Evolutionary conservation across 1,284 basidiomycete genomes (phyloP).

Genomic region (Exobasidium cylindrosporum): DNA sequence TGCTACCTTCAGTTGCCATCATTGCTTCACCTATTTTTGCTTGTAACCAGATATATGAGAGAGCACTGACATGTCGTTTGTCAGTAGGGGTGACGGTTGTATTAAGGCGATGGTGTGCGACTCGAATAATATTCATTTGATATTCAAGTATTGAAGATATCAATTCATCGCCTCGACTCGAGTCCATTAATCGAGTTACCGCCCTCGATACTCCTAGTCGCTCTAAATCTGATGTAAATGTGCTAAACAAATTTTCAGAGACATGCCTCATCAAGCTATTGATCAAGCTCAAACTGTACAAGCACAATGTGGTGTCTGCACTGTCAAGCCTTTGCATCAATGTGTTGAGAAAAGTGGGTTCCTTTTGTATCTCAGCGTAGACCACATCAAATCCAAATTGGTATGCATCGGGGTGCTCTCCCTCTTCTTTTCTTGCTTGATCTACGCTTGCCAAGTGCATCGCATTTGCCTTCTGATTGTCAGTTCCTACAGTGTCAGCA

Average conservation of each 20-base stretch:
- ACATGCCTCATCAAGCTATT: constrained; percentile 79
- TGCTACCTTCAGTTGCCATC: constrained; percentile 59
- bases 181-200: constrained; percentile 64
- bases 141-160: constrained; percentile 84
- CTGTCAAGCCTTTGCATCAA: constrained; percentile 48
- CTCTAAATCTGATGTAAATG: constrained; percentile 74
- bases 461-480: constrained; percentile 8
- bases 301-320: constrained; percentile 50
- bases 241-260: constrained; percentile 71
- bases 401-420: constrained; percentile 18
- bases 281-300: constrained; percentile 61
- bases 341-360: constrained; percentile 44
- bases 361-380: constrained; percentile 39
- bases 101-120: constrained; percentile 75
- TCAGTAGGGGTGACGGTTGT: constrained; percentile 62
- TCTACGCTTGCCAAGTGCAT: background rate
- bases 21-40: constrained; percentile 35
- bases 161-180: constrained; percentile 78
- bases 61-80: constrained; percentile 41
- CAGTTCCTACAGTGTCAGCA: constrained; percentile 12
- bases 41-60: constrained; percentile 48
- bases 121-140: constrained; percentile 79
- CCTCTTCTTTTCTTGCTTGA: background rate
- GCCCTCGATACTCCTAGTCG: constrained; percentile 75
- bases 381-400: constrained; percentile 49